These are phyloP conservation scores for Neurospora sp. DNA, from an alignment of 495 filamentous ascomycete species.

Conservation along the genomic window DNA sequence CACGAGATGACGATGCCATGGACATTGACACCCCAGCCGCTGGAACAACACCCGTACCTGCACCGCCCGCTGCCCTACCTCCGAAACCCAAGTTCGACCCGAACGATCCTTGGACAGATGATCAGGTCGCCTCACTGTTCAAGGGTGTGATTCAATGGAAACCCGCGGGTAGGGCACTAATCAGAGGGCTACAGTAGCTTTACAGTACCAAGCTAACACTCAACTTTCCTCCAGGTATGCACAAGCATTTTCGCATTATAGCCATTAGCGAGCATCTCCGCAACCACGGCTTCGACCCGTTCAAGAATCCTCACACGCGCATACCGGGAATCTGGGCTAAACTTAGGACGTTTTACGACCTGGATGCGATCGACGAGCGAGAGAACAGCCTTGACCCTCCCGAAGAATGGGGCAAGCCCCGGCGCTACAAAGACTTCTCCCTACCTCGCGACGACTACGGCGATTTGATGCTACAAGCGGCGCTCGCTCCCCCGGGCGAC, in stretches of 20 bases:
- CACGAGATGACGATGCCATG: slow-evolving; percentile 43
- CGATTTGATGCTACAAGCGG: slow-evolving; percentile 59
- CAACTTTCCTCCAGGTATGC: slow-evolving; percentile 54
- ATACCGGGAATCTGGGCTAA: slow-evolving; percentile 90
- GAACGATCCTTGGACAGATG: slow-evolving; percentile 84
- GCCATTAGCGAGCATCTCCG: slow-evolving; percentile 77
- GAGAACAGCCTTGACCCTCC: slow-evolving; percentile 58
- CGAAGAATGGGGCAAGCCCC: slow-evolving; percentile 43
- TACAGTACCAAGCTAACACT: slow-evolving; percentile 5
- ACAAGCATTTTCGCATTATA: slow-evolving; percentile 96
- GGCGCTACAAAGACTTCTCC: slow-evolving; percentile 55
- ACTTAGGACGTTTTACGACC: slow-evolving; percentile 71
- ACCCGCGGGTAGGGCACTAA: slow-evolving; percentile 60
- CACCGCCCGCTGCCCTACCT: slow-evolving; percentile 17
- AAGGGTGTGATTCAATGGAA: slow-evolving; percentile 88
- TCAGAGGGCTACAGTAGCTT: not conserved
- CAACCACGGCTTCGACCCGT: slow-evolving; percentile 72
- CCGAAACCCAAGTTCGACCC: slow-evolving; percentile 22
- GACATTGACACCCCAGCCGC: slow-evolving; percentile 38
- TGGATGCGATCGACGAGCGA: slow-evolving; percentile 80
- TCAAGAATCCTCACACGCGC: slow-evolving; percentile 62
- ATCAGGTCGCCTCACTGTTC: slow-evolving; percentile 84
- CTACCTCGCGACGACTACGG: slow-evolving; percentile 72
- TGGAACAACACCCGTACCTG: slow-evolving; percentile 32
- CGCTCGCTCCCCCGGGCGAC: slow-evolving; percentile 48